Conservation (phyloP, 192 early-diverging fungal genomes). For the Backusella tarrabulga region DNA sequence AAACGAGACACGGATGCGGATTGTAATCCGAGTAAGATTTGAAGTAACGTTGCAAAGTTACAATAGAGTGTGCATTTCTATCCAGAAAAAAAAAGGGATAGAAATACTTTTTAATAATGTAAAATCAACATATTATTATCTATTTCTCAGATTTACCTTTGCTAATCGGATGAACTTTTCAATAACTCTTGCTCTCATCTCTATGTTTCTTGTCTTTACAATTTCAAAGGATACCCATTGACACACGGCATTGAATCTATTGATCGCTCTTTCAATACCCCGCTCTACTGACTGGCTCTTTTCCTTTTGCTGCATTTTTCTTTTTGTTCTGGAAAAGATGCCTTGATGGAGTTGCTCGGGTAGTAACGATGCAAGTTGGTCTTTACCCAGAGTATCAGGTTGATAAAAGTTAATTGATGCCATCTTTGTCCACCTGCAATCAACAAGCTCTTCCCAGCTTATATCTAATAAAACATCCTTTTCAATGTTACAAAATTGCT, state of each 20-base stretch:
- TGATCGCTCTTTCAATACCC: slow-evolving; percentile 33
- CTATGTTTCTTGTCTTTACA: slow-evolving; percentile 36
- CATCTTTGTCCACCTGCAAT: slow-evolving; percentile 55
- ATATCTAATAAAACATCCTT: slow-evolving; percentile 44
- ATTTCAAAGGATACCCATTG: slow-evolving; percentile 64
- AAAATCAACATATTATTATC: background rate
- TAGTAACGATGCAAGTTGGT: background rate
- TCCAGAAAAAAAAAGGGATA: background rate
- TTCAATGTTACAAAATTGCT: slow-evolving; percentile 60
- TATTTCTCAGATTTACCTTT: slow-evolving; percentile 30
- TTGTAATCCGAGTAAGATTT: slow-evolving; percentile 57
- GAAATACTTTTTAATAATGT: background rate
- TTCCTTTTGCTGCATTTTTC: background rate
- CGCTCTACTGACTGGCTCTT: background rate
- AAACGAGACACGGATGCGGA: slow-evolving; percentile 53
- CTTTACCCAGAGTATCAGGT: background rate
- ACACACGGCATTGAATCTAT: slow-evolving; percentile 43
- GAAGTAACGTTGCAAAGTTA: slow-evolving; percentile 61
- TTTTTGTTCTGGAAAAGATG: background rate
- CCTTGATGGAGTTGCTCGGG: background rate
- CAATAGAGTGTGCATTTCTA: slow-evolving; percentile 57
- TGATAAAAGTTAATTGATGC: background rate
- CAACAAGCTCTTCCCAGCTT: slow-evolving; percentile 54
- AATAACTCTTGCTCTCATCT: slow-evolving; percentile 49
- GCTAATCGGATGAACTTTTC: slow-evolving; percentile 66